Conservation (phyloP, 441 rosid genomes). For the Euphorbia corollata region DNA sequence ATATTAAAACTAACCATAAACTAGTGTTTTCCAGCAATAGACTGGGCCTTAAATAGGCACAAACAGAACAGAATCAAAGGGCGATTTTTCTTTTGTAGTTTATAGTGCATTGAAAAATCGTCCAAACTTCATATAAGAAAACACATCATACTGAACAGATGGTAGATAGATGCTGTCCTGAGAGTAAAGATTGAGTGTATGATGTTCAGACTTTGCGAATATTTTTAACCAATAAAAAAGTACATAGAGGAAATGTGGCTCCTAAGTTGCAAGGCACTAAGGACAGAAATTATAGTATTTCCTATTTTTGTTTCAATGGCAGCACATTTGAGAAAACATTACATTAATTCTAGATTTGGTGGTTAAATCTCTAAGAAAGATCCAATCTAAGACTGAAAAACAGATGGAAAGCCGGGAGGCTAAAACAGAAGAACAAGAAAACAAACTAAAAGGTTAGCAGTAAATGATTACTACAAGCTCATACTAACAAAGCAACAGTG, state of each 20-base stretch:
- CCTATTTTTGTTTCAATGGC: not conserved
- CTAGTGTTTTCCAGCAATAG: too few species aligned
- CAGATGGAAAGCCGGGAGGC: not conserved
- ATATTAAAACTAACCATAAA: too few species aligned
- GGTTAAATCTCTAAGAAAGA: slow-evolving; percentile 1
- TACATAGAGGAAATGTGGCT: not conserved
- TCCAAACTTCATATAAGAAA: not conserved
- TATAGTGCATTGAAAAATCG: too few species aligned
- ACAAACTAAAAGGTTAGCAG: not conserved
- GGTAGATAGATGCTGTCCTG: not conserved
- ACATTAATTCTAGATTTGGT: not conserved
- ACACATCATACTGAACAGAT: not conserved
- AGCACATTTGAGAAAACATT: not conserved
- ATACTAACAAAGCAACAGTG: not conserved
- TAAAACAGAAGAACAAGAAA: not conserved
- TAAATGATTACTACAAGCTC: not conserved
- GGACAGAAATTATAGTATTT: not conserved
- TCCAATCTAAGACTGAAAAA: not conserved
- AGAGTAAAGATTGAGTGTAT: not conserved
- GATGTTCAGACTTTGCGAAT: not conserved
- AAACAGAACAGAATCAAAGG: too few species aligned
- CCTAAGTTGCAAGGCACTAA: not conserved
- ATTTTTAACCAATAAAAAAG: not conserved
- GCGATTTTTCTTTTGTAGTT: too few species aligned
- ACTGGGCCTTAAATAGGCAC: too few species aligned